Conservation (phyloP, 2,329 filamentous ascomycete genomes). For the Xylariomycetidae sp. region DNA sequence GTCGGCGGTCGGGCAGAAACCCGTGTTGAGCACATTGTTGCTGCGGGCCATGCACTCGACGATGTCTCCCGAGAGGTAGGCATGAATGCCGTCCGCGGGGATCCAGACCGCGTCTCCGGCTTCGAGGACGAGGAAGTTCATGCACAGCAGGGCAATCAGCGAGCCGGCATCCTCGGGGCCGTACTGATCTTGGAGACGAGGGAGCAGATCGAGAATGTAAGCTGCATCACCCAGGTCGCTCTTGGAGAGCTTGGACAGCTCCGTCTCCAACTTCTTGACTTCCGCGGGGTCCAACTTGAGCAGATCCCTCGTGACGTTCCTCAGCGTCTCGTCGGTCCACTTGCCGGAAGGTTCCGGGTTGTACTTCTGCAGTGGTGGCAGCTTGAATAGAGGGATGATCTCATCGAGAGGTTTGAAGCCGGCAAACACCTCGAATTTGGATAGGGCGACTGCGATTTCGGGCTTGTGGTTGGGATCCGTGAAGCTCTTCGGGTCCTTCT, state of each 20-base stretch:
- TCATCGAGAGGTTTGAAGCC: conserved; percentile 65
- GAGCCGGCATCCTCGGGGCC: conserved; percentile 59
- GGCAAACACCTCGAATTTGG: conserved; percentile 70
- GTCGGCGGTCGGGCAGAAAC: conserved; percentile 66
- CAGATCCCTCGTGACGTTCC: conserved; percentile 49
- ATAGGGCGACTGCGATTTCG: conserved; percentile 69
- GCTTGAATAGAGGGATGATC: conserved; percentile 54
- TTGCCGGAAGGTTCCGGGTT: conserved; percentile 20
- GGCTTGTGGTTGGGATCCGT: conserved; percentile 74
- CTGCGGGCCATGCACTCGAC: conserved; percentile 75
- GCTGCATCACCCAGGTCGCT: conserved; percentile 44
- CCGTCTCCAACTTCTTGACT: conserved; percentile 48
- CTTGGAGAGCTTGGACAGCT: conserved; percentile 43
- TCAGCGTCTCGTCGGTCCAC: conserved; percentile 56
- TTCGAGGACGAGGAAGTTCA: conserved; percentile 67
- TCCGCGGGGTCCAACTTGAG: conserved; percentile 48
- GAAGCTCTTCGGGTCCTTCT: conserved; percentile 60
- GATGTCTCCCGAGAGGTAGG: conserved; percentile 68
- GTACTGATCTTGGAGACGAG: conserved; percentile 62
- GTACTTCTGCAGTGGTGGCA: conserved; percentile 51
- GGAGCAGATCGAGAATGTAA: conserved; percentile 62
- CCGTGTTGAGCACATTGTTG: conserved; percentile 71
- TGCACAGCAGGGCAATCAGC: conserved; percentile 64
- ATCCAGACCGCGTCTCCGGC: conserved; percentile 66
- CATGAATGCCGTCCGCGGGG: conserved; percentile 69